A percentile compares a stretch with the other conserved stretches of the same genome.
Conservation (phyloP, 2,329 filamentous ascomycete genomes). For the Rhytidhysteron rufulum region DNA sequence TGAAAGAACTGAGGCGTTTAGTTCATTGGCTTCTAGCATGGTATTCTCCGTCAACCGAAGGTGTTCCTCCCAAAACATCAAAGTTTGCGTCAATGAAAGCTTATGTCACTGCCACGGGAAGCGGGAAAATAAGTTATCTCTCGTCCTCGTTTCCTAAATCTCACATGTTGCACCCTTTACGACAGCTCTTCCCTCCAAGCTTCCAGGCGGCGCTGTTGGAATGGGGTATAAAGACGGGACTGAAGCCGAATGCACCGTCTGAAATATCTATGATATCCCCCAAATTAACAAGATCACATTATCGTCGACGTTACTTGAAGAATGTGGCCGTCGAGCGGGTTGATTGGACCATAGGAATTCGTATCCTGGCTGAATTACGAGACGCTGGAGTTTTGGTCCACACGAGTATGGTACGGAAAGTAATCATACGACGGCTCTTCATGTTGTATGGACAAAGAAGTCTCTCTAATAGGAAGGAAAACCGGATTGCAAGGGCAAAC, state of each 20-base stretch:
- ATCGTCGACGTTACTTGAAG: background rate
- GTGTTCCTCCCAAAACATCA: background rate
- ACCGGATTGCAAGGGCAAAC: background rate
- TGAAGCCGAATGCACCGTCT: background rate
- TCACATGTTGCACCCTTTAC: background rate
- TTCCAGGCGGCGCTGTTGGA: background rate
- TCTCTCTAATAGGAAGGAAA: background rate
- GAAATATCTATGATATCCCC: background rate
- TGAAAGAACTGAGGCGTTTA: constrained; percentile 50
- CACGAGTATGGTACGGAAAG: background rate
- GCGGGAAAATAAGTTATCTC: background rate
- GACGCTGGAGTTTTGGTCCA: background rate
- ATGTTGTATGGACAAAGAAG: background rate
- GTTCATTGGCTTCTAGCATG: constrained; percentile 48
- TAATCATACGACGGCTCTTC: background rate
- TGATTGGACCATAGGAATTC: background rate
- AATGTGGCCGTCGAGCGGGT: background rate
- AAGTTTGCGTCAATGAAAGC: background rate
- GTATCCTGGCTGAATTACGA: background rate
- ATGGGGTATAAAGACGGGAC: constrained; percentile 1
- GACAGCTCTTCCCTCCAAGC: background rate
- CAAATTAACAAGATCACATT: background rate
- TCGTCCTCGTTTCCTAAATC: background rate
- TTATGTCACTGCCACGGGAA: background rate
- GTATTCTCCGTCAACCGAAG: constrained; percentile 15